Base-by-base conservation (phyloP, 1,139 yeast species). In the Geotrichum citri-aurantii region DNA sequence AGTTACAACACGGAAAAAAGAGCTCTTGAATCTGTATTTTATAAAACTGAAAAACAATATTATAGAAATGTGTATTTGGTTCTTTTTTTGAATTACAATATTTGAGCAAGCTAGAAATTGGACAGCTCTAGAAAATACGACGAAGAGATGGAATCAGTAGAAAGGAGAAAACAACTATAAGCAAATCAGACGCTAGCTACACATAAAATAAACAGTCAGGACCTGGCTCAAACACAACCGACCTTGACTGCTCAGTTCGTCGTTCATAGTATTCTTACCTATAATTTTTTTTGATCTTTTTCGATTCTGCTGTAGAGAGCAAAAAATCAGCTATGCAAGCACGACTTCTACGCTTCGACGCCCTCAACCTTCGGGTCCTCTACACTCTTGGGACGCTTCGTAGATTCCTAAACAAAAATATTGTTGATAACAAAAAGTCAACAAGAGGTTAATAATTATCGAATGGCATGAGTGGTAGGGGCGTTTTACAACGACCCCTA, bases 351-450 rank as follows among this genome's bases (percentile, higher is more conserved):
- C 31, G 27, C 54, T 40, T 51, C 27, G 3, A 51, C 61, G 37
- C 48, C 57, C 26, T 59, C 54, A 14, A 23, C 54, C n/a, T 54
- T 49, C 12, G 52, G 21, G 17, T 17, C 58, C 7, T 48, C 58
- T 6, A 54, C 26, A 53, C 54, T 47, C 29, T 50, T 57, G 14
- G 57, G 53, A 31, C 59, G 49, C 46, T 51, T 57, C 19, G 52
- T 33, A 12, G 40, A 37, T 40, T 33, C 27, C 23, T 14, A 31
- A 14, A 19, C 31, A 19, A 24, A 10, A 24, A 40, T 42, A 23
- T n/a, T 23, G 23, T 37, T 29, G 33, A 23, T 17, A 37, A 37
- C 3, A 33, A 21, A 19, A 33, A 33, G 48, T 23, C 33, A 50
- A 33, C 21, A 37, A 37, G 7, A n/a, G 44, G 44, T 37, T 37